phyloP scores from a whole-genome alignment of 1,284 basidiomycete genomes.

The Ustilago hordei region DNA sequence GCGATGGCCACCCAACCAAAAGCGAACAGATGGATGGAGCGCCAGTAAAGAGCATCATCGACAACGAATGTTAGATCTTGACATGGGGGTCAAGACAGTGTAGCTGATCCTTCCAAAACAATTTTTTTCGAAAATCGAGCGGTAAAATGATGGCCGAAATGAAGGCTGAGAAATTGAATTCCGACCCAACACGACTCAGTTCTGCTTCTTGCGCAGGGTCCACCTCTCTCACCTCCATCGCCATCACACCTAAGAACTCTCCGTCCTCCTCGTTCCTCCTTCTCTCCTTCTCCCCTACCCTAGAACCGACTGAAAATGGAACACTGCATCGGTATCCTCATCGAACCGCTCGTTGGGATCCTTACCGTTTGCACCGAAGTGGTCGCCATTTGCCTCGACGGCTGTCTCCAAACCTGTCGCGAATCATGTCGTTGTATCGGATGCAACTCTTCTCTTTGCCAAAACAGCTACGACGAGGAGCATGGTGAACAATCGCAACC shows the following conservation, averaged over 20 bases:
- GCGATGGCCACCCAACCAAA: background rate
- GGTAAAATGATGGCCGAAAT: background rate
- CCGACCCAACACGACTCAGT: background rate
- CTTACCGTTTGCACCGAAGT: conserved; percentile 38
- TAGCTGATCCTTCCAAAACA: no score
- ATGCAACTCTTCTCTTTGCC: conserved; percentile 20
- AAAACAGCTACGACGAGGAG: conserved; percentile 7
- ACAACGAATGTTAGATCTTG: no score
- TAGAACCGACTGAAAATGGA: conserved; percentile 22
- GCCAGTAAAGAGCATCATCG: background rate
- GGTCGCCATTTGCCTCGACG: conserved; percentile 37
- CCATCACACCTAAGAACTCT: background rate
- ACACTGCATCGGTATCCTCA: conserved; percentile 27
- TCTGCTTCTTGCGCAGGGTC: conserved; percentile 19
- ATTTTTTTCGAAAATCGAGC: background rate
- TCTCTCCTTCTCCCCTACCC: no score
- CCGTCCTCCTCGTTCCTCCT: background rate
- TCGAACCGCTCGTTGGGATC: conserved; percentile 32
- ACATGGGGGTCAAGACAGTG: no score
- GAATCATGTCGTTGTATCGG: conserved; percentile 39
- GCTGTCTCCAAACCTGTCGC: conserved; percentile 43
- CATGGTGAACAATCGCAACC: conserved; percentile 26
- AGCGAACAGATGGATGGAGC: background rate
- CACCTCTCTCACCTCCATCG: conserved; percentile 6
- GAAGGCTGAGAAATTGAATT: background rate